A percentile compares a stretch with the other conserved stretches of the same genome.
Conservation (phyloP, 164 flowering plant genomes). For the Nelumbo lutea region DNA sequence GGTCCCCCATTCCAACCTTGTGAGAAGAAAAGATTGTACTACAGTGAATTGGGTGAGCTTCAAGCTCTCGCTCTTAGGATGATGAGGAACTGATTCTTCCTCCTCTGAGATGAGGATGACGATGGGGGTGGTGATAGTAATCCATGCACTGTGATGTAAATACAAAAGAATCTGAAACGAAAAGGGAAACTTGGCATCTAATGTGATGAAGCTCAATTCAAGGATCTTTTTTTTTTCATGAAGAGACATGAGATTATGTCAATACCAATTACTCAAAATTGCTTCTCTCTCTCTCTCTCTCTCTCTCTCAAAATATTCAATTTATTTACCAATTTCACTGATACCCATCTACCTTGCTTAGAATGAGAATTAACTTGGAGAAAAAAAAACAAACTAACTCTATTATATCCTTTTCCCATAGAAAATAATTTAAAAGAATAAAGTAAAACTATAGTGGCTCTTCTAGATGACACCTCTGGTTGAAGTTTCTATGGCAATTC, state of each 20-base stretch:
- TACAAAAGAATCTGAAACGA: constrained; percentile 5
- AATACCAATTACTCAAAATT: not conserved
- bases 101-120: not conserved
- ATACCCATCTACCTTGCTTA: not conserved
- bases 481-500: constrained; percentile 5
- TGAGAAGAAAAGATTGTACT: constrained; percentile 34
- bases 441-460: not conserved
- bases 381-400: not conserved
- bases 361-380: not conserved
- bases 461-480: constrained; percentile 1
- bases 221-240: not conserved
- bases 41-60: constrained; percentile 56
- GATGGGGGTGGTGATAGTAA: not conserved
- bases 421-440: not conserved
- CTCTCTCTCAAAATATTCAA: not conserved
- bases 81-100: constrained; percentile 49
- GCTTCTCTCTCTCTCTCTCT: not conserved
- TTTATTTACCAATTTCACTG: constrained; percentile 1
- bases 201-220: not conserved
- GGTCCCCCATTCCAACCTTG: constrained; percentile 17
- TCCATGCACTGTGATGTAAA: constrained; percentile 4
- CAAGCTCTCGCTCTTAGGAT: constrained; percentile 66
- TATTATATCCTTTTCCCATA: not conserved
- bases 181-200: not conserved
- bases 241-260: not conserved